phyloP scores from a whole-genome alignment of 768 basidiomycete genomes.

The Leccinum truebloodii region DNA sequence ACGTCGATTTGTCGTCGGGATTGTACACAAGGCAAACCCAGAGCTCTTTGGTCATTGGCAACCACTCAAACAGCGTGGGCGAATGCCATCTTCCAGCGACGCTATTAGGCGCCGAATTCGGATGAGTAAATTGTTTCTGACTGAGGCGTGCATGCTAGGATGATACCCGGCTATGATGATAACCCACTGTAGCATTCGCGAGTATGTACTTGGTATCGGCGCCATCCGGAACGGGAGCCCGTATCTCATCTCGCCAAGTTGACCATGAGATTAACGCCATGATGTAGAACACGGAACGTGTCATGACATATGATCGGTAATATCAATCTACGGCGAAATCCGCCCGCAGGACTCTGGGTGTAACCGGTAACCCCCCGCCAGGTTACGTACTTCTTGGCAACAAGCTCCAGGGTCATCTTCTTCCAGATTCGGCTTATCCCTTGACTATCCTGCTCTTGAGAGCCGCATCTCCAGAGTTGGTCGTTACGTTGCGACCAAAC shows the following conservation, averaged over 20 bases:
- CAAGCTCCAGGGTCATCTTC: not conserved
- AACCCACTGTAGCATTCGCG: not conserved
- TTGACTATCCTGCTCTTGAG: conserved; percentile 2
- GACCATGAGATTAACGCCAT: not conserved
- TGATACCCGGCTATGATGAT: not conserved
- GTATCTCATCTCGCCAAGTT: not conserved
- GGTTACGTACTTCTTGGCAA: not conserved
- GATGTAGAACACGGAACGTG: not conserved
- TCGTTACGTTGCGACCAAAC: conserved; percentile 1
- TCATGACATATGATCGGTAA: not conserved
- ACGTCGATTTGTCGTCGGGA: conserved; percentile 55
- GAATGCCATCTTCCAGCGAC: not conserved
- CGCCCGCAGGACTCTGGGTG: not conserved
- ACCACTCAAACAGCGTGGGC: not conserved
- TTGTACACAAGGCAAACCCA: conserved; percentile 56
- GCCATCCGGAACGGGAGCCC: not conserved
- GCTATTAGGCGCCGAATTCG: not conserved
- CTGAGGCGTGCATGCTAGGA: not conserved
- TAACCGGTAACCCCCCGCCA: not conserved
- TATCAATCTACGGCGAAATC: not conserved
- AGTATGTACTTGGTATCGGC: not conserved
- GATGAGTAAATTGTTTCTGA: not conserved
- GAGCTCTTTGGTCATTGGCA: conserved; percentile 36
- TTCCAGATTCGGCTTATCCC: conserved; percentile 4
- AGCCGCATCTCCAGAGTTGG: not conserved